Evolutionary conservation across 1,284 basidiomycete species (phyloP), one percentile per base, ranked within the genome.

Genomic region (Cutaneotrichosporon sp.): DNA sequence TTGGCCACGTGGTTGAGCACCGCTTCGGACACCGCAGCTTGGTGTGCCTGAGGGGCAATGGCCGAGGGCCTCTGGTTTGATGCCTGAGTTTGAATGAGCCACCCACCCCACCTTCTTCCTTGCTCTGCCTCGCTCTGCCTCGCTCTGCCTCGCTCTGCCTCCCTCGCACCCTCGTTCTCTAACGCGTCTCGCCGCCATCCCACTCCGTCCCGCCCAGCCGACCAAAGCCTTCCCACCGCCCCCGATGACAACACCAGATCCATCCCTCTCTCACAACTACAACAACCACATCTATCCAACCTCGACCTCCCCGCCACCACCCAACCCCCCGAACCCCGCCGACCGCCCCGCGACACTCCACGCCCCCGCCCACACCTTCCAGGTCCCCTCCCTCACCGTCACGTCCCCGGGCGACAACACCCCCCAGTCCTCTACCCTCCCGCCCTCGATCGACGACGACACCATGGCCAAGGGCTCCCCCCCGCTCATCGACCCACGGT

Each of bases 381-480:
- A 27, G 13, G 47, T 50, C 20, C 45, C 45, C 22, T 47, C 45
- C 11, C 45, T 50, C 13, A 50, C 47, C 27, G 47, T 50, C 47
- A 50, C 47, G 7, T 50, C 47, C 4, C 47, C 47, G 25, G 47
- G 25, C 18, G n/a, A 24, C 25, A 16, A 50, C 14, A 52, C 51
- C 14, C 51, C 18, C 9, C 51, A 22, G 6, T 24, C n/a, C 51
- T 22, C 51, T 4, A 36, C 20, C 13, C n/a, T n/a, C n/a, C n/a
- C 36, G n/a, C n/a, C 18, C 24, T 61, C 71, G 5, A 67, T 68
- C 47, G 24, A 25, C 25, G 31, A 29, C 50, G 50, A 31, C 89
- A 22, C 84, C 86, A 58, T 87, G 82, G 24, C 83, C 81, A 42
- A 49, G 24, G 29, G 59, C 18, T 56, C 33, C 24, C 57, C 38